phyloP scores from a whole-genome alignment of 164 flowering plant species.

The Kingdonia uniflora region DNA sequence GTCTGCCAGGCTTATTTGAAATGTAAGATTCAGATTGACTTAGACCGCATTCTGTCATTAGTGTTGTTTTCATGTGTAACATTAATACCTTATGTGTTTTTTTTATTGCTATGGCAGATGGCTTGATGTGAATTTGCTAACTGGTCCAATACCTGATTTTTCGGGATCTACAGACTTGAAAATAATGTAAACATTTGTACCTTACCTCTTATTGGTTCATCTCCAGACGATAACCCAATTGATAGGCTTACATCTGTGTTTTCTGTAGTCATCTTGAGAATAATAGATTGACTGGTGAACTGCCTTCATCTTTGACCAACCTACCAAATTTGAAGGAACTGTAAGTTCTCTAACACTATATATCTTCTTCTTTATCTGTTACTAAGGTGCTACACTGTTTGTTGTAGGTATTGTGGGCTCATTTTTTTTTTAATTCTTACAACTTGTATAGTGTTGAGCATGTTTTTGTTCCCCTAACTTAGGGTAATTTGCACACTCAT shows the following conservation, averaged over 20 bases:
- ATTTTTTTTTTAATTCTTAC: no score
- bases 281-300: conserved; percentile 69
- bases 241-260: conserved; percentile 5
- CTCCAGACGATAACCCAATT: neutral
- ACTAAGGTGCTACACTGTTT: no score
- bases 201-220: neutral
- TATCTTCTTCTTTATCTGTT: no score
- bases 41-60: neutral
- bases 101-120: conserved; percentile 40
- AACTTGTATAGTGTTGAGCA: no score
- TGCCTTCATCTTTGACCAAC: conserved; percentile 61
- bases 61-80: neutral
- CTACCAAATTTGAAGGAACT: conserved; percentile 66
- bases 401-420: no score
- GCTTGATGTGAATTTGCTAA: conserved; percentile 82
- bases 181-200: conserved; percentile 44
- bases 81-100: neutral
- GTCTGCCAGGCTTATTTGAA: conserved; percentile 61
- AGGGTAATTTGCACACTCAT: no score
- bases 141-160: conserved; percentile 88
- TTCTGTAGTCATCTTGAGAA: conserved; percentile 80
- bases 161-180: conserved; percentile 50
- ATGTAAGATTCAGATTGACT: conserved; percentile 47
- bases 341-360: conserved; percentile 41
- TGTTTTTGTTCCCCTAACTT: no score